Percentiles rank a stretch among this genome's conserved stretches.
These are phyloP conservation scores for Podila clonocystis DNA, from an alignment of 192 early-diverging fungal species.

Conservation along the genomic window DNA sequence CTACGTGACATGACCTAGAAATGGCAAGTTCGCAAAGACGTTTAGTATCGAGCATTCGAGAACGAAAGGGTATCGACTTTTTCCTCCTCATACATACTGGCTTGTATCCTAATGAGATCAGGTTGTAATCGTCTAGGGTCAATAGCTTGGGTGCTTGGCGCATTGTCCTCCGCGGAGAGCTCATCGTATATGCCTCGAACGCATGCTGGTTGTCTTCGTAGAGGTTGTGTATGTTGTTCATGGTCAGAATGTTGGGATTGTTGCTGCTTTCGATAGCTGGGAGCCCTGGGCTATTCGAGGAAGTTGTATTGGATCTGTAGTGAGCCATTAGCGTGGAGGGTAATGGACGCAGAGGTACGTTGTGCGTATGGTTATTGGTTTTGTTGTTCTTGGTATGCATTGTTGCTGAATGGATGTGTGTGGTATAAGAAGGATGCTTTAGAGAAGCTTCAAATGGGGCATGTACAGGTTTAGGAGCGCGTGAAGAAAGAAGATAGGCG, in stretches of 20 bases:
- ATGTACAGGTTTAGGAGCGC: too few species aligned
- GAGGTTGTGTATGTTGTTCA: conserved; percentile 1
- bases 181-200: conserved; percentile 1
- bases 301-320: background rate
- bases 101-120: conserved; percentile 44
- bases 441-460: too few species aligned
- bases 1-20: conserved; percentile 37
- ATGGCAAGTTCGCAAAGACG: background rate
- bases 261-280: background rate
- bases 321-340: background rate
- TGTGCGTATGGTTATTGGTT: background rate
- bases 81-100: conserved; percentile 10
- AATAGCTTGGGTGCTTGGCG: conserved; percentile 15
- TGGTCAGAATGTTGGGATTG: background rate
- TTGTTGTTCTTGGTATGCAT: background rate
- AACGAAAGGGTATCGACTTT: background rate
- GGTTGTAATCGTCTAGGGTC: conserved; percentile 39
- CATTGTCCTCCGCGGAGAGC: background rate
- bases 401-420: too few species aligned
- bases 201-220: conserved; percentile 30
- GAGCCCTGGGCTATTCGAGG: background rate
- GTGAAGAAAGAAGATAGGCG: too few species aligned
- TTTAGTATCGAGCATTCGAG: background rate
- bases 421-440: too few species aligned
- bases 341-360: background rate